These are phyloP conservation scores for Cytospora leucostoma DNA, from an alignment of 2,329 filamentous ascomycete species.

Conservation along the genomic window DNA sequence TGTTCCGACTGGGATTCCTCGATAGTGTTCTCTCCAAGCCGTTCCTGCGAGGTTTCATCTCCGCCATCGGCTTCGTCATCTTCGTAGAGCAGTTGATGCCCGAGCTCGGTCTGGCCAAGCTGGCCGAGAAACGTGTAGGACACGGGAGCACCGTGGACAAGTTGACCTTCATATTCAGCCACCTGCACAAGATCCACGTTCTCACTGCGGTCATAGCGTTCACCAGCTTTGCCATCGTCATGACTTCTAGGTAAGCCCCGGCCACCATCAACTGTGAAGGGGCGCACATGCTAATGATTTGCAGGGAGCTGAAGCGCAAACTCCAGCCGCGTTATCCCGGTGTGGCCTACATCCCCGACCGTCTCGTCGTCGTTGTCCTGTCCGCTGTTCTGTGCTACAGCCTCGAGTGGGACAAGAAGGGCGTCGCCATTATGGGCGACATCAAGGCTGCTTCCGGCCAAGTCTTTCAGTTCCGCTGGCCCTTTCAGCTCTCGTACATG, in stretches of 20 bases:
- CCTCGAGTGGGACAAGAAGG: conserved; percentile 75
- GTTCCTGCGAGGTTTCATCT: conserved; percentile 94
- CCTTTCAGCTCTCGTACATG: conserved; percentile 76
- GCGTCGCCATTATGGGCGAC: conserved; percentile 80
- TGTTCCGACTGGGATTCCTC: conserved; percentile 85
- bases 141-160: conserved; percentile 90
- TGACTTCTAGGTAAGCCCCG: conserved; percentile 73
- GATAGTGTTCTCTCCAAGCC: conserved; percentile 93
- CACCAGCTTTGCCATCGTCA: conserved; percentile 81
- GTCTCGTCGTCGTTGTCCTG: conserved; percentile 83
- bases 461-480: conserved; percentile 80
- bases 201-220: conserved; percentile 77
- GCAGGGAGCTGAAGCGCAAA: conserved; percentile 75
- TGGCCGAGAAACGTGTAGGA: conserved; percentile 65
- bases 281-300: not conserved
- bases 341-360: conserved; percentile 88
- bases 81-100: conserved; percentile 92
- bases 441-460: conserved; percentile 74
- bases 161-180: conserved; percentile 72
- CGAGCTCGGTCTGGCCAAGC: conserved; percentile 73
- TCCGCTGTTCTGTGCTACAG: conserved; percentile 78
- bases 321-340: conserved; percentile 77
- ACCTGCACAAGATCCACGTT: conserved; percentile 66
- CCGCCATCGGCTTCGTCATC: conserved; percentile 94
- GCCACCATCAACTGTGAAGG: not conserved